These are phyloP conservation scores for Cladophialophora yegresii DNA, from an alignment of 2,329 filamentous ascomycete species.

Conservation along the genomic window DNA sequence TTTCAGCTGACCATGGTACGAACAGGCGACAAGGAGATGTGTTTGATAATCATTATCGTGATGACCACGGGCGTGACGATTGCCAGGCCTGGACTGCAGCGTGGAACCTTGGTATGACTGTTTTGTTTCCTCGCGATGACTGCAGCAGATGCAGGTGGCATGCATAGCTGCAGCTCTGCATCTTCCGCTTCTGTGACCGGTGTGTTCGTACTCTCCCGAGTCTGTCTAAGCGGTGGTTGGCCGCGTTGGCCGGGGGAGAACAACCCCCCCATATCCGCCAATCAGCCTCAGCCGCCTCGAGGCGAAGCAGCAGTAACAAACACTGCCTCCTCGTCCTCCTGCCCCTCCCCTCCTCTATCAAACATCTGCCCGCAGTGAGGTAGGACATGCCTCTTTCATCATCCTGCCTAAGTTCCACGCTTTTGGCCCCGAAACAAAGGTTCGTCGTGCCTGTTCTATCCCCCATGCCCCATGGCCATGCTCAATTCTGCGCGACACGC, in stretches of 20 bases:
- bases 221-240: not conserved
- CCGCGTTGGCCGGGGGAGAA: not conserved
- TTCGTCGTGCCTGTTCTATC: constrained; percentile 8
- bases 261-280: constrained; percentile 8
- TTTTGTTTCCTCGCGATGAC: not conserved
- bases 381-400: constrained; percentile 13
- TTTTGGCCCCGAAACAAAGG: constrained; percentile 17
- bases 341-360: not conserved
- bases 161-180: not conserved
- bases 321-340: constrained; percentile 9
- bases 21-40: not conserved
- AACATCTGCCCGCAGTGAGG: constrained; percentile 4
- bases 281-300: constrained; percentile 3
- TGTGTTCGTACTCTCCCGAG: not conserved
- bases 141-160: not conserved
- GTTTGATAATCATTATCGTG: not conserved
- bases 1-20: not conserved
- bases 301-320: constrained; percentile 10
- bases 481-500: not conserved
- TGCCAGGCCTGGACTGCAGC: not conserved
- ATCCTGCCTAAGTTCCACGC: not conserved
- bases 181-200: not conserved
- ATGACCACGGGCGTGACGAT: not conserved
- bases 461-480: not conserved
- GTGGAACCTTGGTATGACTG: constrained; percentile 15